phyloP scores from a whole-genome alignment of 768 basidiomycete genomes.

The Amanita subjunquillea region DNA sequence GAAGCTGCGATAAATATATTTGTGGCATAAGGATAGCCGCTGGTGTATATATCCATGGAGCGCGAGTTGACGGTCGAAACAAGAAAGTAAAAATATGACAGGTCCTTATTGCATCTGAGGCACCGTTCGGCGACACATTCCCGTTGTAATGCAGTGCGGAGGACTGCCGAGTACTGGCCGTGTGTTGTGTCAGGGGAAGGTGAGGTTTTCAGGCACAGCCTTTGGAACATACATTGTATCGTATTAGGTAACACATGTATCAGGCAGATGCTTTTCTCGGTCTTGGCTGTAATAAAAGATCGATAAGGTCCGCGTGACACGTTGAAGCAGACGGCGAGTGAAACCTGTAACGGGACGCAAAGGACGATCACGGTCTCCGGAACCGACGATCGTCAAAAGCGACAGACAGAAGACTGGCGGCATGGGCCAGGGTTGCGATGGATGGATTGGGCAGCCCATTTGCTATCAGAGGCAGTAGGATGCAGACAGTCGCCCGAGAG shows the following conservation, averaged over 20 bases:
- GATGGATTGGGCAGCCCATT: background rate
- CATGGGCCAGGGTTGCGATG: background rate
- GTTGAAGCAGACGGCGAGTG: background rate
- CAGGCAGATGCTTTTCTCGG: background rate
- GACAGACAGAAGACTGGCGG: background rate
- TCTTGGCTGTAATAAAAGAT: background rate
- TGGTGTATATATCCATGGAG: too few species aligned
- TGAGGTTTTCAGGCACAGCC: background rate
- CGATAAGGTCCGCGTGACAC: background rate
- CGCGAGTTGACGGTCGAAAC: too few species aligned
- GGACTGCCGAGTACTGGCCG: too few species aligned
- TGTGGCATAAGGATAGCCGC: too few species aligned
- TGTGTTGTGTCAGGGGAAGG: background rate
- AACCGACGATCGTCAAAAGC: background rate
- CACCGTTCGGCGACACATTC: too few species aligned
- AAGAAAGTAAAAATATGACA: too few species aligned
- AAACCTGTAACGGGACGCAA: background rate
- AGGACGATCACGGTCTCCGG: conserved; percentile 3
- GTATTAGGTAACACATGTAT: background rate
- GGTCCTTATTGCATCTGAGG: too few species aligned
- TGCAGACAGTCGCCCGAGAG: background rate
- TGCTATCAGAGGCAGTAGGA: background rate
- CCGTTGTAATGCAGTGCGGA: too few species aligned
- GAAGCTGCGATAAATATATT: too few species aligned
- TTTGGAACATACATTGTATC: background rate